Percentiles rank a stretch among this genome's conserved stretches.
phyloP scores from a whole-genome alignment of 1,139 yeast genomes.

The Yamadazyma blattariae region DNA sequence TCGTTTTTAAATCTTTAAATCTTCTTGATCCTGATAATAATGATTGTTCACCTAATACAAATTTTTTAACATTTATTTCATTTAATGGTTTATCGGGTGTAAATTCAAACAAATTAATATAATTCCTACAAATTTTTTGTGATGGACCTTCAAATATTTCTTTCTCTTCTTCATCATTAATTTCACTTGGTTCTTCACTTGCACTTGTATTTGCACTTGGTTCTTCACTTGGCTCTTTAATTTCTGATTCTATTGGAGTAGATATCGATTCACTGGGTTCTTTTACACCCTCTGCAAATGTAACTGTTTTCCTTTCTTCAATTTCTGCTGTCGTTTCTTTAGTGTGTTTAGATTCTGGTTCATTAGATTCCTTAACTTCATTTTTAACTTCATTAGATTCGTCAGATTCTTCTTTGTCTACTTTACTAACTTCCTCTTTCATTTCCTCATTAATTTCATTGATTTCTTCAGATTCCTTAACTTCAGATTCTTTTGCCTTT shows the following conservation, averaged over 20 bases:
- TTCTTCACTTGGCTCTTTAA: slow-evolving; percentile 2
- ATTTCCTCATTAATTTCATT: not conserved
- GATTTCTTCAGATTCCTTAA: not conserved
- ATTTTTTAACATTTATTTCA: slow-evolving; percentile 29
- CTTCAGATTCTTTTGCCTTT: not conserved
- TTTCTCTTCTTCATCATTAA: slow-evolving; percentile 10
- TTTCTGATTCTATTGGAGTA: too few species aligned
- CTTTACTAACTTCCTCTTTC: not conserved
- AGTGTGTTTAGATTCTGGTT: slow-evolving; percentile 8
- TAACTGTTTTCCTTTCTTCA: slow-evolving; percentile 20
- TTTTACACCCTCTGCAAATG: slow-evolving; percentile 26
- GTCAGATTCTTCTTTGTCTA: not conserved
- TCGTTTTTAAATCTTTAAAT: slow-evolving; percentile 52
- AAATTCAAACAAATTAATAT: slow-evolving; percentile 48
- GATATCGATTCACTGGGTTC: slow-evolving; percentile 8
- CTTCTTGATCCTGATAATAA: slow-evolving; percentile 50
- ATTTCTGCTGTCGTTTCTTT: not conserved
- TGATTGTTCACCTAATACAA: slow-evolving; percentile 62
- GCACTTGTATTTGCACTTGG: slow-evolving; percentile 6
- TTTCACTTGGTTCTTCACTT: slow-evolving; percentile 9
- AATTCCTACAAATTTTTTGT: slow-evolving; percentile 54
- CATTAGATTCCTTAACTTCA: slow-evolving; percentile 19
- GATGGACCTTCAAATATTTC: slow-evolving; percentile 61
- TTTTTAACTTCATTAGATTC: not conserved
- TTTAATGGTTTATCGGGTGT: slow-evolving; percentile 21